A percentile compares a stretch with the other conserved stretches of the same genome.
Evolutionary conservation across 1,284 basidiomycete genomes (phyloP).

Genomic region (Tilletia setariae): DNA sequence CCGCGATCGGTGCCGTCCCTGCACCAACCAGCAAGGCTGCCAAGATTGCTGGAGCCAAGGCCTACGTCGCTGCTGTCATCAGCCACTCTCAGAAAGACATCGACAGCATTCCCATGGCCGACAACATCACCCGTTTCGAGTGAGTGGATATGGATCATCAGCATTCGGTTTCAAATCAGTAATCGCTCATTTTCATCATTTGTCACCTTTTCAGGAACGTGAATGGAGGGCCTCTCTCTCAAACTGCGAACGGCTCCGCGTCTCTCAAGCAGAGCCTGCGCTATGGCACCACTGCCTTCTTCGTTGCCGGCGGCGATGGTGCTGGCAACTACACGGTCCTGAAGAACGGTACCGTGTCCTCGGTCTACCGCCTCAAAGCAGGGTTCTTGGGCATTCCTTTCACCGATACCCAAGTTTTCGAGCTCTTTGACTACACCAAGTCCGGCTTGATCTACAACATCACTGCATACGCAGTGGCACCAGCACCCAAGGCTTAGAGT

Average conservation of each 20-base stretch:
- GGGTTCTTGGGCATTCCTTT: not conserved
- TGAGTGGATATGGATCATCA: too few species aligned
- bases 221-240: not conserved
- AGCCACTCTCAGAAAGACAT: constrained; percentile 4
- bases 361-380: constrained; percentile 9
- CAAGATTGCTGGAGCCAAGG: not conserved
- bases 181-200: not conserved
- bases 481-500: not conserved
- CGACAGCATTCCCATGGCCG: not conserved
- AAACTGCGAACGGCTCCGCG: not conserved
- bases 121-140: constrained; percentile 9
- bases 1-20: too few species aligned
- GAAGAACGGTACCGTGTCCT: not conserved
- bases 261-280: not conserved
- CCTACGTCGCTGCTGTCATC: constrained; percentile 7
- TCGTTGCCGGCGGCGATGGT: constrained; percentile 5
- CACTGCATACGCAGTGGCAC: not conserved
- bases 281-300: constrained; percentile 13
- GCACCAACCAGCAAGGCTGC: not conserved
- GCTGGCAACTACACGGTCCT: constrained; percentile 10
- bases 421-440: constrained; percentile 11
- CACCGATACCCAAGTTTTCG: not conserved
- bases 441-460: constrained; percentile 8
- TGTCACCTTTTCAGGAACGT: not conserved
- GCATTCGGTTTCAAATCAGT: not conserved